phyloP scores from a whole-genome alignment of 179 eudicot species.

The Spinacia oleracea region DNA sequence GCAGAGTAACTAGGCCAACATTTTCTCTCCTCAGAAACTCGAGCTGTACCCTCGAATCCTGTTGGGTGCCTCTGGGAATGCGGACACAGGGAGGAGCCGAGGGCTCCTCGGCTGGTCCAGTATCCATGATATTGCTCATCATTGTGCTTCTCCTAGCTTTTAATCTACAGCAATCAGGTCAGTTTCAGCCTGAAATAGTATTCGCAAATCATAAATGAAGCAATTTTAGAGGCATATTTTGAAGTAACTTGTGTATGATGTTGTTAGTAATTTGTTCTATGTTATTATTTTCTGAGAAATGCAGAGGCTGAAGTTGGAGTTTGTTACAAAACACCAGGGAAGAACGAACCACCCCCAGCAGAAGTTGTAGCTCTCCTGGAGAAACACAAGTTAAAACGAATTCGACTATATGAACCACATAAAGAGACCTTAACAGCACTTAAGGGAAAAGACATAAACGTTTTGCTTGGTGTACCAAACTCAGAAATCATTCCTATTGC shows the following conservation, averaged over 20 bases:
- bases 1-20: not conserved
- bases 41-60: slow-evolving; percentile 20
- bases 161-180: slow-evolving; percentile 28
- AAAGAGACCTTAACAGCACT: slow-evolving; percentile 43
- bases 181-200: not conserved
- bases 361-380: slow-evolving; percentile 42
- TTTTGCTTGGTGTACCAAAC: slow-evolving; percentile 53
- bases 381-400: slow-evolving; percentile 35
- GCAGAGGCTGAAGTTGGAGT: slow-evolving; percentile 64
- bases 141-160: slow-evolving; percentile 23
- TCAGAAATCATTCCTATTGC: slow-evolving; percentile 29
- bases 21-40: not conserved
- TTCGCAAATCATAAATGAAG: too few relatives aligned
- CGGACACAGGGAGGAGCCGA: not conserved
- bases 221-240: not conserved
- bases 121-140: slow-evolving; percentile 23
- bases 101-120: not conserved
- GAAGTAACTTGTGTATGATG: not conserved
- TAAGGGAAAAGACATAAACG: slow-evolving; percentile 45
- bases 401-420: slow-evolving; percentile 59
- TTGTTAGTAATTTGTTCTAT: not conserved
- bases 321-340: slow-evolving; percentile 45
- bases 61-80: slow-evolving; percentile 13
- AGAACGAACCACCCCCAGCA: slow-evolving; percentile 38
- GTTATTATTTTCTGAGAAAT: not conserved